Percentiles rank a stretch among this genome's conserved stretches.
Conservation (phyloP, 345 rosid species). For the Pistacia vera region DNA sequence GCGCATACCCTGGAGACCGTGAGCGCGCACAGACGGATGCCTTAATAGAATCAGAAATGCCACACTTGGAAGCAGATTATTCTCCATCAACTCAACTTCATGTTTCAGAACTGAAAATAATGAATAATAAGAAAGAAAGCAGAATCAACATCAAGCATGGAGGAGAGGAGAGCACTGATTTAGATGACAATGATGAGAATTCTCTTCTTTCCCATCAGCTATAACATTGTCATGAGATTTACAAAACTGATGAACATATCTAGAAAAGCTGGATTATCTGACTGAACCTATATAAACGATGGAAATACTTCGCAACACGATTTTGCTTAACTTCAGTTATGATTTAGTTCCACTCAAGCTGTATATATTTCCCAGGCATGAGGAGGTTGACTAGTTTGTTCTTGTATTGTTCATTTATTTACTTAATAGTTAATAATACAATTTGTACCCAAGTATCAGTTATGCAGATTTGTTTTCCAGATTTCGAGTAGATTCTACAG, state of each 20-base stretch:
- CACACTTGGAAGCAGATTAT: constrained; percentile 31
- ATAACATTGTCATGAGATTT: not conserved
- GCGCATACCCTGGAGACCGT: constrained; percentile 78
- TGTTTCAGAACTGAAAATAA: constrained; percentile 14
- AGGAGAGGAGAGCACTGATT: constrained; percentile 25
- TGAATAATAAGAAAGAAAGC: constrained; percentile 17
- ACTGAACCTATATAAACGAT: not conserved
- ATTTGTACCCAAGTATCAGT: too few species aligned
- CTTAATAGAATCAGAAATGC: constrained; percentile 72
- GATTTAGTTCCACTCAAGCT: too few species aligned
- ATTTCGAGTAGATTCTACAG: too few species aligned
- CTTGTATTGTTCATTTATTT: too few species aligned
- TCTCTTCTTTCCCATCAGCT: constrained; percentile 19
- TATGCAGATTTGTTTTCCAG: too few species aligned
- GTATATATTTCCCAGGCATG: too few species aligned
- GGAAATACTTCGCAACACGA: not conserved
- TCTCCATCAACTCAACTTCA: not conserved
- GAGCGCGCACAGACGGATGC: constrained; percentile 80
- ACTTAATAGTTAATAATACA: too few species aligned
- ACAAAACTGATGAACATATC: not conserved
- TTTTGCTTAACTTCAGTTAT: too few species aligned
- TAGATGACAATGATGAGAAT: constrained; percentile 41
- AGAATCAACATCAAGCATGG: constrained; percentile 28
- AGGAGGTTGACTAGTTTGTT: not conserved
- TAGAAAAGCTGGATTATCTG: not conserved